These are phyloP conservation scores for Crithidia bombi DNA, from an alignment of 208 protist genomes.

Conservation along the genomic window DNA sequence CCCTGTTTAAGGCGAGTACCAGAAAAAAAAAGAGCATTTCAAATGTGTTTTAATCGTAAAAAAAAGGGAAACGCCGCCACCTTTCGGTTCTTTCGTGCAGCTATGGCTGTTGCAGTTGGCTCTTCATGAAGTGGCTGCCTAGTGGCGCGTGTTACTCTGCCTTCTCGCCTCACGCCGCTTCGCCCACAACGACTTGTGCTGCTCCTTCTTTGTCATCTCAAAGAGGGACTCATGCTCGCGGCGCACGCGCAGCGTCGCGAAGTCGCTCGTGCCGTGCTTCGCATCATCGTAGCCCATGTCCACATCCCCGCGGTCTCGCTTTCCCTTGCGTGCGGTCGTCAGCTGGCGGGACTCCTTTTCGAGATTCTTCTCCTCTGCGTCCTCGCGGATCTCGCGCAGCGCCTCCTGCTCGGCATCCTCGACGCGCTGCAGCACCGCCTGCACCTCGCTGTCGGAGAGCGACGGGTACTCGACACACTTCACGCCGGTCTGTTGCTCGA, in stretches of 20 bases:
- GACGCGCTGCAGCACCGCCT: slow-evolving; percentile 82
- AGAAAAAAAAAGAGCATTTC: slow-evolving; percentile 1
- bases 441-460: slow-evolving; percentile 77
- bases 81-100: neutral
- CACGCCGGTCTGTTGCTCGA: slow-evolving; percentile 96
- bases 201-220: slow-evolving; percentile 89
- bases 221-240: slow-evolving; percentile 90
- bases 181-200: slow-evolving; percentile 86
- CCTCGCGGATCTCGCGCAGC: slow-evolving; percentile 87
- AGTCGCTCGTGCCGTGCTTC: slow-evolving; percentile 82
- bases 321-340: slow-evolving; percentile 74
- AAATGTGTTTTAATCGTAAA: neutral
- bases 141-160: slow-evolving; percentile 29
- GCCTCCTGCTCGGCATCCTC: slow-evolving; percentile 93
- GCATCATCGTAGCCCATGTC: slow-evolving; percentile 90
- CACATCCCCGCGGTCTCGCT: slow-evolving; percentile 72
- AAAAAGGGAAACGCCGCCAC: neutral
- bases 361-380: slow-evolving; percentile 81
- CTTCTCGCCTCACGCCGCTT: slow-evolving; percentile 81
- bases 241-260: slow-evolving; percentile 84
- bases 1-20: too few relatives aligned
- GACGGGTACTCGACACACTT: slow-evolving; percentile 90
- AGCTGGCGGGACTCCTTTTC: slow-evolving; percentile 72
- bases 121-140: too few relatives aligned
- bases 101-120: too few relatives aligned